Percentiles rank a stretch among this genome's conserved stretches.
These are phyloP conservation scores for Xerocomus spinulosus DNA, from an alignment of 768 basidiomycete species.

Conservation along the genomic window DNA sequence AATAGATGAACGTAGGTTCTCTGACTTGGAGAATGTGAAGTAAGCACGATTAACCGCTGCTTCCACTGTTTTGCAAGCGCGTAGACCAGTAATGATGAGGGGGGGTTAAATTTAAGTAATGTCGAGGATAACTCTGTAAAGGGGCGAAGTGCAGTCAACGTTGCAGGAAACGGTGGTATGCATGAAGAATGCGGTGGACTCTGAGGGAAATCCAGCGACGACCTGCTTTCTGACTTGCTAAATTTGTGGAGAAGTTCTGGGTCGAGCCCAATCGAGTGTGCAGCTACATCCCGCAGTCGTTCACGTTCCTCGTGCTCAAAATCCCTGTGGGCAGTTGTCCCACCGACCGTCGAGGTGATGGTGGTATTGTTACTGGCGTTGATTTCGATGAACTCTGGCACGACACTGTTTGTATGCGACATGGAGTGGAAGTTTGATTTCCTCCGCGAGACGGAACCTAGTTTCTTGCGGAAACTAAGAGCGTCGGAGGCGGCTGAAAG, in stretches of 20 bases:
- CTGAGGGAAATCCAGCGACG: constrained; percentile 18
- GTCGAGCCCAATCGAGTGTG: constrained; percentile 68
- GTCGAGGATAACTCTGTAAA: constrained; percentile 49
- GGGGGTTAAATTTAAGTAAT: constrained; percentile 65
- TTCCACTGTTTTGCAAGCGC: constrained; percentile 75
- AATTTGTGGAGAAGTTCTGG: constrained; percentile 45
- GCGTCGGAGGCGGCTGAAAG: constrained; percentile 53
- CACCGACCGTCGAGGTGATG: constrained; percentile 18
- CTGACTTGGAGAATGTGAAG: constrained; percentile 35
- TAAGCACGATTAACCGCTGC: constrained; percentile 55
- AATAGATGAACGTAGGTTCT: constrained; percentile 67
- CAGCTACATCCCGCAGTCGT: constrained; percentile 70
- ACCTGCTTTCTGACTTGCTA: constrained; percentile 15
- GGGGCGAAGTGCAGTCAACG: constrained; percentile 44
- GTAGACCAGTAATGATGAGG: constrained; percentile 65
- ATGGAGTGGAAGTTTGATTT: constrained; percentile 30
- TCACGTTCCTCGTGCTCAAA: constrained; percentile 70
- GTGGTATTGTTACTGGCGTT: constrained; percentile 35
- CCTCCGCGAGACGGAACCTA: constrained; percentile 39
- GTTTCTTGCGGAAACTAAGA: constrained; percentile 40
- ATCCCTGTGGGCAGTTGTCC: constrained; percentile 33
- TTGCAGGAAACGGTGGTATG: constrained; percentile 62
- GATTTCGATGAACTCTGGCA: constrained; percentile 75
- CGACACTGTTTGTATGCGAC: constrained; percentile 36
- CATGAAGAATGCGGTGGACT: constrained; percentile 3